Evolutionary conservation across 805 yeast genomes (phyloP).

Genomic region (Candida taoyuanica): DNA sequence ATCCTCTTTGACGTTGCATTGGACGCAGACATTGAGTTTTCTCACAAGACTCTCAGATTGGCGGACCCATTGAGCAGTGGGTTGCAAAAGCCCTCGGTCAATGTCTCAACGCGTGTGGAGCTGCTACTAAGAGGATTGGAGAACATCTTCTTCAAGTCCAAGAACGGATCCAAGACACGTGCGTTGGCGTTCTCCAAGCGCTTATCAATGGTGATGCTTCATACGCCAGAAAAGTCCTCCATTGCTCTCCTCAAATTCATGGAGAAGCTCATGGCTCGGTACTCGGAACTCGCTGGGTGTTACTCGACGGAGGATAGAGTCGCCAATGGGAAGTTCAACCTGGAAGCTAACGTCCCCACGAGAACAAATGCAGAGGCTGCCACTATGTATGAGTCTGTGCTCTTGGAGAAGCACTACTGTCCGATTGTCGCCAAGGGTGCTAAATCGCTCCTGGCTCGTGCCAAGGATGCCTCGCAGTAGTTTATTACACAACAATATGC

Average conservation of each 20-base stretch:
- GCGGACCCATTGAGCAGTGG: slow-evolving; percentile 65
- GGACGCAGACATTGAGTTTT: slow-evolving; percentile 82
- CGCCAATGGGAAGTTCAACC: slow-evolving; percentile 69
- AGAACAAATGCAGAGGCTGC: slow-evolving; percentile 86
- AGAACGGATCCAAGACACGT: slow-evolving; percentile 59
- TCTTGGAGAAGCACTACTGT: slow-evolving; percentile 77
- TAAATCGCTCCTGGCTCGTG: slow-evolving; percentile 29
- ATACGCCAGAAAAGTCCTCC: slow-evolving; percentile 84
- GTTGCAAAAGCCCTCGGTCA: slow-evolving; percentile 62
- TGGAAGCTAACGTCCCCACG: slow-evolving; percentile 62
- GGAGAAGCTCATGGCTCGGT: slow-evolving; percentile 68
- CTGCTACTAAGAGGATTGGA: slow-evolving; percentile 73
- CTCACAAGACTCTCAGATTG: slow-evolving; percentile 73
- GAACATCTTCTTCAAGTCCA: slow-evolving; percentile 72
- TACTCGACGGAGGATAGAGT: slow-evolving; percentile 87
- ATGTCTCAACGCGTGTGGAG: slow-evolving; percentile 86
- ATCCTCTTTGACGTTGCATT: slow-evolving; percentile 62
- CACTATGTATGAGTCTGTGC: slow-evolving; percentile 80
- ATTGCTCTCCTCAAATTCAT: slow-evolving; percentile 74
- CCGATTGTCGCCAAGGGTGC: slow-evolving; percentile 74
- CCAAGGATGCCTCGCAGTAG: slow-evolving; percentile 11
- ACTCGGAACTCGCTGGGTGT: slow-evolving; percentile 67
- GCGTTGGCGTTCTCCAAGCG: slow-evolving; percentile 83
- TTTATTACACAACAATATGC: neutral
- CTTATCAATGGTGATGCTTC: slow-evolving; percentile 58